Evolutionary conservation across 1,139 yeast genomes (phyloP).

Genomic region (Yamadazyma diospyri): DNA sequence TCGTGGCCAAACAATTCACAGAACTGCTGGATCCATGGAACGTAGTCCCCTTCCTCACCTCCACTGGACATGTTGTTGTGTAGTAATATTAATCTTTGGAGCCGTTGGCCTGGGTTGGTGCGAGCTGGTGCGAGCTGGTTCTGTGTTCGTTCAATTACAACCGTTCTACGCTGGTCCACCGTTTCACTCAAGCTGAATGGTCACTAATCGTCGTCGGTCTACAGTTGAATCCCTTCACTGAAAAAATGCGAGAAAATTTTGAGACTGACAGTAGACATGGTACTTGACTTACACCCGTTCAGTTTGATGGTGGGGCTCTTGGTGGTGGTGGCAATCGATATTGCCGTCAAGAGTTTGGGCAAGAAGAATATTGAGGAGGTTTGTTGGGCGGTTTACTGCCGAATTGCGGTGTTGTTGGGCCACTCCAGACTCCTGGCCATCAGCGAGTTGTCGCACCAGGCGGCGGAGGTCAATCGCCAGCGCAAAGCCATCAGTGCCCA

Average conservation of each 20-base stretch:
- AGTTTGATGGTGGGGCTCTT: constrained; percentile 27
- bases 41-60: constrained; percentile 56
- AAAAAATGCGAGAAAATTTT: too few species aligned
- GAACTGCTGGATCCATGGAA: constrained; percentile 88
- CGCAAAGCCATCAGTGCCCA: constrained; percentile 74
- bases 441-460: constrained; percentile 40
- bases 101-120: too few species aligned
- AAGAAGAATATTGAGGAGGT: constrained; percentile 30
- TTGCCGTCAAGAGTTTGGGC: constrained; percentile 30
- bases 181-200: too few species aligned
- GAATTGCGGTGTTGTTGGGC: constrained; percentile 30
- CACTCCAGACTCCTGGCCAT: constrained; percentile 31
- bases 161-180: too few species aligned
- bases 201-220: too few species aligned
- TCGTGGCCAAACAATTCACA: constrained; percentile 90
- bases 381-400: constrained; percentile 41
- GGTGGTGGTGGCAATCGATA: constrained; percentile 29
- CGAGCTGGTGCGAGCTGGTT: too few species aligned
- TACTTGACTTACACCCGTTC: constrained; percentile 33
- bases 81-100: too few species aligned
- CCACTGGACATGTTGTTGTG: constrained; percentile 2
- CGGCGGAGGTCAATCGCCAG: constrained; percentile 45
- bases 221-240: too few species aligned
- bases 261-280: too few species aligned
- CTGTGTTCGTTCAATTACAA: too few species aligned